Evolutionary conservation across 192 early-diverging fungal genomes (phyloP), one percentile per base, ranked within the genome.

Genomic region (Coemansia sp.): DNA sequence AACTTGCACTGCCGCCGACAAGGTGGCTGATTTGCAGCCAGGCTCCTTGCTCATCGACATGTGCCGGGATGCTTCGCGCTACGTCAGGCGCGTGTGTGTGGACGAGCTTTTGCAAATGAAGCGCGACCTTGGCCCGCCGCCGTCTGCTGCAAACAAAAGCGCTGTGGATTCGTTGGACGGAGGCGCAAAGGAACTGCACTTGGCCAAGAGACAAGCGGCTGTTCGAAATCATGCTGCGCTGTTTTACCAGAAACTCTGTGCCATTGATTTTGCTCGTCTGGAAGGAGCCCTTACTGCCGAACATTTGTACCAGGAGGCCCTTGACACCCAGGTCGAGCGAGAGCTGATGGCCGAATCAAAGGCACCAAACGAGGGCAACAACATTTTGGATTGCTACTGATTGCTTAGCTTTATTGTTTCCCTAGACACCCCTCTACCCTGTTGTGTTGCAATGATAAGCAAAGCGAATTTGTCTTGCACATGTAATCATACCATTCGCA

Each of bases 381-480:
- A 83, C 39, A 83, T 83, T 12, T 51, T 83, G 0, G 81, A 83
- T n/a, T 83, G 81, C 55, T 78, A 75, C 52, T 76, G 46, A 57
- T 2, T 6, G 12, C 38, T 39, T 39, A 5, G 5, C 10, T 39
- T 10, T 7, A 39, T 7, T 10, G 10, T 39, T 39, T 39, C 6
- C 10, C 10, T 39, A 10, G 10, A 39, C 38, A 39, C 6, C 38
- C 38, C n/a, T n/a, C n/a, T n/a, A n/a, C n/a, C n/a, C n/a, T n/a
- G n/a, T n/a, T n/a, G n/a, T n/a, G n/a, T n/a, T n/a, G n/a, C n/a
- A n/a, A n/a, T n/a, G n/a, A n/a, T n/a, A n/a, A n/a, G n/a, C n/a
- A n/a, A n/a, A n/a, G n/a, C n/a, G n/a, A n/a, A n/a, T n/a, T n/a
- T n/a, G n/a, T n/a, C n/a, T n/a, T n/a, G n/a, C n/a, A n/a, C n/a